Base-by-base conservation (phyloP, 2,329 filamentous ascomycete genomes). In the Pseudocercospora crystallina region DNA sequence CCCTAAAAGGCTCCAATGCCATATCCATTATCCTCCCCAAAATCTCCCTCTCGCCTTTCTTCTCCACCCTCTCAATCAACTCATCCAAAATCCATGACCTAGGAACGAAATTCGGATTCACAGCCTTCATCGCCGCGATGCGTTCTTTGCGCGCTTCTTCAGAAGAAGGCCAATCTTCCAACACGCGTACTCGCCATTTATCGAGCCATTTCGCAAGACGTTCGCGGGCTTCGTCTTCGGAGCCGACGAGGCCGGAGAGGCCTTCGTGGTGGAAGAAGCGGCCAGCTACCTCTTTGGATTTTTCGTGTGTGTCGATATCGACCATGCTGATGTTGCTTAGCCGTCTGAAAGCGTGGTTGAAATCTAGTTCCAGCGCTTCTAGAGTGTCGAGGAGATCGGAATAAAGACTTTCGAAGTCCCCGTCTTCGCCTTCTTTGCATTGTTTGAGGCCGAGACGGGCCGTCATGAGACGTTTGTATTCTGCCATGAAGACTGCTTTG, bases 21-120 rank as follows among this genome's bases (percentile, higher is more conserved):
- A 97, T 87, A 38, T 89, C 82, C 85, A 95, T 89, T 17, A 94
- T 78, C 29, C 85, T 79, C 10, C 81, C 76, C 38, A 99, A 69
- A 32, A 97, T 84, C 8, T 90, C 85, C 48, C 89, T 79, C 64
- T 99, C 91, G 2, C 84, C 83, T 44, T 85, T 83, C 67, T 89
- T 89, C 70, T 97, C 90, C 0, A 97, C 91, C 8, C 89, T 81
- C 39, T 87, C 82, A 59, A 99, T 97, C 11, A 99, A 70, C 70
- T 99, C 94, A 67, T 97, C 92, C 14, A 99, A 77, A 44, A 99
- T 82, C 91, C 92, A 99, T 13, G 87, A 85, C 40, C 90, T 82
- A 0, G 94, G 90, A 0, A 96, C 77, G 64, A 99, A 99, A 73
- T 89, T 96, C 2, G 94, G 94, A 66, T 99, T 99, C 15, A 91